Base-by-base conservation (phyloP, 495 filamentous ascomycete genomes). In the Hypoxylon fuscum region DNA sequence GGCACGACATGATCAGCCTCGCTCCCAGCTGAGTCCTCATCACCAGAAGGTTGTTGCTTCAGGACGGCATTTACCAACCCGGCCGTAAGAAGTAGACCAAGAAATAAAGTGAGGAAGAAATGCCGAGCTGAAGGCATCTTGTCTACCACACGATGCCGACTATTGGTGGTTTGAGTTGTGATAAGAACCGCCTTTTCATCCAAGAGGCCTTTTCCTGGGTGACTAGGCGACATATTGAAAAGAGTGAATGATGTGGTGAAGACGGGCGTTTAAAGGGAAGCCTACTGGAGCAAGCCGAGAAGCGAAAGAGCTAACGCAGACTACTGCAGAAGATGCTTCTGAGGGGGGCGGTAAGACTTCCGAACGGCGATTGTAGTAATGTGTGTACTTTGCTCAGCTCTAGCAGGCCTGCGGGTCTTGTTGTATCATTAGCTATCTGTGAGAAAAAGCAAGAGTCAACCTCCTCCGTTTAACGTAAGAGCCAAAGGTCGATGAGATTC, bases 21-120 rank as follows among this genome's bases (percentile, higher is more conserved):
- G 14, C 47, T 23, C 32, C 27, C 42, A 10, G 43, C 22, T 1
- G 59, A 46, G 1, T 62, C 53, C 17, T 57, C 61, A 44, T 48
- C 20, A 15, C 8, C 3, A 15, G 32, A 37, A 20, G 53, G 41
- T 12, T 49, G 40, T 14, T 68, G 42, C 29, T 69, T 50, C 22
- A 58, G 66, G 67, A 57, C 50, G 20, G 70, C 75, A 57, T 68
- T 66, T 38, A 71, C 67, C 14, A 74, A 32, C 32, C 73, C 70
- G 29, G 67, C 49, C 27, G 73, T 56, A 43, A 72, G 51, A 18
- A 75, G 55, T 51, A 73, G 49, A 35, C 68, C 66, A 18, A 75
- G 44, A 6, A 69, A 38, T 21, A 76, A 25, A 38, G 71, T 59
- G 31, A 66, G 20, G 37, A 75, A 40, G n/a, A 75, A 64, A 15